Percentiles rank a stretch among this genome's conserved stretches.
These are phyloP conservation scores for Vitis rupestris DNA, from an alignment of 164 flowering plant species.

Conservation along the genomic window DNA sequence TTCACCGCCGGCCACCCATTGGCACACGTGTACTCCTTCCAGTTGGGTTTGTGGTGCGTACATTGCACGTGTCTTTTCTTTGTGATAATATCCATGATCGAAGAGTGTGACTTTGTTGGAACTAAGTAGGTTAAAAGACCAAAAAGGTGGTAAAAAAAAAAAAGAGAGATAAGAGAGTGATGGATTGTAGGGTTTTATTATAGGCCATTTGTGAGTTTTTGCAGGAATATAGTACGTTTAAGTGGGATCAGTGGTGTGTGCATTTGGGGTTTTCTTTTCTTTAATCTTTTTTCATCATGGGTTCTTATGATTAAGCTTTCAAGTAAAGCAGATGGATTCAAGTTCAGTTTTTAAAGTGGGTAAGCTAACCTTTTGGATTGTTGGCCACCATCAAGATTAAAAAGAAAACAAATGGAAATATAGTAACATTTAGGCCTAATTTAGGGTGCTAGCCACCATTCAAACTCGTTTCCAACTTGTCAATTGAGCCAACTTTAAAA, in stretches of 20 bases:
- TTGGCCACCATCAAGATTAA: no score
- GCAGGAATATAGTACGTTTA: not conserved
- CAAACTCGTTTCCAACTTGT: no score
- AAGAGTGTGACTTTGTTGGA: constrained; percentile 5
- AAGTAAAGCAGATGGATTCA: no score
- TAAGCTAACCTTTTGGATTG: no score
- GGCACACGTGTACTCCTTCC: constrained; percentile 12
- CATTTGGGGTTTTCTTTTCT: not conserved
- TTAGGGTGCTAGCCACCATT: no score
- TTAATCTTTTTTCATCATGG: not conserved
- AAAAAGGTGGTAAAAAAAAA: not conserved
- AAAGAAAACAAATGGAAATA: no score
- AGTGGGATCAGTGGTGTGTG: not conserved
- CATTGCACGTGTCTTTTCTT: constrained; percentile 12
- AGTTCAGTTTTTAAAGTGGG: no score
- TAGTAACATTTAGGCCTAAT: no score
- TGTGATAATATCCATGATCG: constrained; percentile 16
- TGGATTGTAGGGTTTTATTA: constrained; percentile 4
- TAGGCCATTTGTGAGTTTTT: constrained; percentile 13
- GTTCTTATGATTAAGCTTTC: no score
- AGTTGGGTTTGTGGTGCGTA: not conserved
- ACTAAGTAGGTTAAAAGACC: constrained; percentile 6
- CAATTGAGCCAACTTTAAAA: no score
- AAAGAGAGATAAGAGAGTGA: constrained; percentile 4
- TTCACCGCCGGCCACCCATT: not conserved